Evolutionary conservation across 83 land plant genomes (phyloP), one percentile per base, ranked within the genome.

Genomic region (Larix sibirica): DNA sequence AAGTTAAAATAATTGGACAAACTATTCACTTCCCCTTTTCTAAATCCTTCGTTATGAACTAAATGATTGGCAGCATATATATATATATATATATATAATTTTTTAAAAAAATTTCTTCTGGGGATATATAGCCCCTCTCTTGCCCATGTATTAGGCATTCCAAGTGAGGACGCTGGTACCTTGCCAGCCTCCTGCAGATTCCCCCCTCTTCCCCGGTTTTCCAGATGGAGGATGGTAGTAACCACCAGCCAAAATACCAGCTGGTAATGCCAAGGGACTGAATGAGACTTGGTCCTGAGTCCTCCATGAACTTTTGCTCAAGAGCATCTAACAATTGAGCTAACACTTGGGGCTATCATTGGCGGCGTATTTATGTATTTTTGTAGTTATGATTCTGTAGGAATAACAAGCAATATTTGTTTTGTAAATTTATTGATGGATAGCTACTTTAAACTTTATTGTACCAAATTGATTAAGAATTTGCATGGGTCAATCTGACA

Each of bases 401-500:
- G 54, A 6, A 14, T 21, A 73, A 40, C 38, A 6, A 73, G 3
- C n/a, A 16, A 73, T 42, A n/a, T 69, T 18, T 36, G 6, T 69
- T 8, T 44, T 44, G 9, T 42, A n/a, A 73, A 73, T 73, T 73
- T 21, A 73, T 73, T 73, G 3, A 40, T 42, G 21, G 77, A 73
- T 44, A 42, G 56, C 50, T 42, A 9, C 12, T 54, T 3, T 54
- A 54, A 54, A 28, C 58, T 21, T 42, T 73, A 21, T 42, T 73
- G 12, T 44, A 17, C 54, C 13, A 42, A 67, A 73, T 73, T n/a
- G 58, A 73, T 73, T 69, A 42, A 73, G 3, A 7, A n/a, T 44
- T 6, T 73, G 7, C 40, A 36, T 40, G 36, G 44, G n/a, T 69
- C 74, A 69, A 69, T 69, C 64, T 21, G 68, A 23, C 64, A 92